A percentile compares a stretch with the other conserved stretches of the same genome.
Conservation (phyloP, 129 eudicot genomes). For the Calendula officinalis region DNA sequence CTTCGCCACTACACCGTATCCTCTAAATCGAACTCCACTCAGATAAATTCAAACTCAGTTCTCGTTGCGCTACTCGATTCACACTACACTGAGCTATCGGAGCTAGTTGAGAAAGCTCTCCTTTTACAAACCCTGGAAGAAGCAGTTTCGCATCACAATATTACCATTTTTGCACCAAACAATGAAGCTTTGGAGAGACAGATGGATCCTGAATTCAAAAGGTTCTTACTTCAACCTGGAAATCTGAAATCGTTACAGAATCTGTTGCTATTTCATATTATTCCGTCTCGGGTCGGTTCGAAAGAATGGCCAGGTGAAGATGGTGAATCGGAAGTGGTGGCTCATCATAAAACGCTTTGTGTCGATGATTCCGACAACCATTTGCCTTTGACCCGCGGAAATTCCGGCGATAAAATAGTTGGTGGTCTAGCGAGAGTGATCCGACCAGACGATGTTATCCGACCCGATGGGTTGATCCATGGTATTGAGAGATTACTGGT, state of each 20-base stretch:
- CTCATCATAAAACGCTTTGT: constrained; percentile 43
- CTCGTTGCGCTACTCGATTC: constrained; percentile 89
- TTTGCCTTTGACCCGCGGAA: constrained; percentile 25
- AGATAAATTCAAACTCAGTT: constrained; percentile 80
- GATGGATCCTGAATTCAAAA: constrained; percentile 84
- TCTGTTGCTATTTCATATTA: constrained; percentile 60
- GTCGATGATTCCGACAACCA: constrained; percentile 19
- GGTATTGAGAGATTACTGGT: constrained; percentile 75
- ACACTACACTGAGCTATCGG: constrained; percentile 79
- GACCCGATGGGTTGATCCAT: constrained; percentile 88
- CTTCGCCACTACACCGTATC: too few species aligned
- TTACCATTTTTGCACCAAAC: constrained; percentile 84
- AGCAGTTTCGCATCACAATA: constrained; percentile 57
- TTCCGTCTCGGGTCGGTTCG: constrained; percentile 72
- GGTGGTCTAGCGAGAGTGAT: constrained; percentile 52
- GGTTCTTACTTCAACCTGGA: constrained; percentile 73
- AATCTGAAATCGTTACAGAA: constrained; percentile 71
- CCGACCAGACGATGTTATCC: constrained; percentile 57
- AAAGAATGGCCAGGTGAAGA: constrained; percentile 46
- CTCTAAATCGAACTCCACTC: constrained; percentile 33
- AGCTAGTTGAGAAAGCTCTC: constrained; percentile 84
- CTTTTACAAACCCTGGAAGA: constrained; percentile 66
- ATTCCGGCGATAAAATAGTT: constrained; percentile 40
- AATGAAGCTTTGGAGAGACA: constrained; percentile 75
- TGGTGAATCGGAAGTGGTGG: not conserved